phyloP scores from a whole-genome alignment of 2,329 filamentous ascomycete species.

The Monosporascus sp. region DNA sequence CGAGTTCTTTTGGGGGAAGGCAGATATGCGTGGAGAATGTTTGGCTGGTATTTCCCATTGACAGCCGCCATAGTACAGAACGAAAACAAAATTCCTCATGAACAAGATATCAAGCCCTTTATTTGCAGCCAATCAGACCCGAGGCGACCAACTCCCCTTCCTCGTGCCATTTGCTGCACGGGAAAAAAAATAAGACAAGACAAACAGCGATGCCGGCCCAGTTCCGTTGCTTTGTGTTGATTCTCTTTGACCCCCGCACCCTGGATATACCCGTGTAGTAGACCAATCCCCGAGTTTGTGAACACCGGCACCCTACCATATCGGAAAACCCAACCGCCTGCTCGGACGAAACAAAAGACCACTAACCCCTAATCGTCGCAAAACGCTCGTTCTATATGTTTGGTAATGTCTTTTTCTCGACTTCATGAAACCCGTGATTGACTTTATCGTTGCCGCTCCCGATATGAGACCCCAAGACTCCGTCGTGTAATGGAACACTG shows the following conservation, averaged over 20 bases:
- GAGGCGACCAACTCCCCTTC: conserved; percentile 30
- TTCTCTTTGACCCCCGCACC: conserved; percentile 21
- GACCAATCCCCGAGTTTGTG: conserved; percentile 13
- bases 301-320: conserved; percentile 16
- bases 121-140: conserved; percentile 26
- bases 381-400: conserved; percentile 47
- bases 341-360: conserved; percentile 32
- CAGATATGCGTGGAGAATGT: conserved; percentile 16
- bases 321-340: conserved; percentile 22
- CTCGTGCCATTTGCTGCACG: conserved; percentile 20
- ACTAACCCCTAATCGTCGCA: conserved; percentile 30
- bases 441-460: conserved; percentile 40
- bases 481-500: conserved; percentile 39
- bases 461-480: conserved; percentile 36
- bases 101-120: conserved; percentile 23
- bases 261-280: conserved; percentile 21
- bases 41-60: conserved; percentile 5
- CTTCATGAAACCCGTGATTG: conserved; percentile 44
- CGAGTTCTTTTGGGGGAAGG: not conserved
- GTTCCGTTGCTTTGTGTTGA: conserved; percentile 24
- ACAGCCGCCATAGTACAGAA: conserved; percentile 16
- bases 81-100: conserved; percentile 13
- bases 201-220: conserved; percentile 22
- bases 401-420: conserved; percentile 42
- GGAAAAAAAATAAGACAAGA: conserved; percentile 20